A percentile compares a stretch with the other conserved stretches of the same genome.
Evolutionary conservation across 2,329 filamentous ascomycete genomes (phyloP).

Genomic region (Neodidymelliopsis sp.): DNA sequence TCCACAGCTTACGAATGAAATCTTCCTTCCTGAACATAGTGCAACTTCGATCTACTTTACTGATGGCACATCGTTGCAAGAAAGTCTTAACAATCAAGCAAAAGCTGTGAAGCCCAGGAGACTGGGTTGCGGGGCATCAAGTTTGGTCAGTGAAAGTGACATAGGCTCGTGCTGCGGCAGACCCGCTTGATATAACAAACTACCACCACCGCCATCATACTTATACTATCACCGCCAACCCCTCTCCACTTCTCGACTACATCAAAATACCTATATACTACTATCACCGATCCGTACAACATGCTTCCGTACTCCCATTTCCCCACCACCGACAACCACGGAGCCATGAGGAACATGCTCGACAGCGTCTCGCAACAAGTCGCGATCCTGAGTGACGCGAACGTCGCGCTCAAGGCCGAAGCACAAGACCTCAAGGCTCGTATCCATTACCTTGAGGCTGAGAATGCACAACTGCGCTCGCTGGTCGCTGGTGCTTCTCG

Average conservation of each 20-base stretch:
- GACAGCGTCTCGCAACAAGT: no score
- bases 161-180: neutral
- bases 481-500: no score
- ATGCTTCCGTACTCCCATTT: neutral
- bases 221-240: neutral
- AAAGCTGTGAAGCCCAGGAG: neutral
- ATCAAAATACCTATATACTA: neutral
- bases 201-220: neutral
- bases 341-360: neutral
- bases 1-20: no score
- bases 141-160: conserved; percentile 1
- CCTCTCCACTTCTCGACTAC: neutral
- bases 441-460: neutral
- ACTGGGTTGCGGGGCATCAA: no score
- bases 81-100: neutral
- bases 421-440: neutral
- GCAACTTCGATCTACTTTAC: no score
- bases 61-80: no score
- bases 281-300: neutral
- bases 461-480: neutral
- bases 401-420: neutral
- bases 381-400: neutral
- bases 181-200: neutral
- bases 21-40: no score
- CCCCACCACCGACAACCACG: neutral